Evolutionary conservation across 2,329 filamentous ascomycete species (phyloP).

Genomic region (Coniosporium uncinatum): DNA sequence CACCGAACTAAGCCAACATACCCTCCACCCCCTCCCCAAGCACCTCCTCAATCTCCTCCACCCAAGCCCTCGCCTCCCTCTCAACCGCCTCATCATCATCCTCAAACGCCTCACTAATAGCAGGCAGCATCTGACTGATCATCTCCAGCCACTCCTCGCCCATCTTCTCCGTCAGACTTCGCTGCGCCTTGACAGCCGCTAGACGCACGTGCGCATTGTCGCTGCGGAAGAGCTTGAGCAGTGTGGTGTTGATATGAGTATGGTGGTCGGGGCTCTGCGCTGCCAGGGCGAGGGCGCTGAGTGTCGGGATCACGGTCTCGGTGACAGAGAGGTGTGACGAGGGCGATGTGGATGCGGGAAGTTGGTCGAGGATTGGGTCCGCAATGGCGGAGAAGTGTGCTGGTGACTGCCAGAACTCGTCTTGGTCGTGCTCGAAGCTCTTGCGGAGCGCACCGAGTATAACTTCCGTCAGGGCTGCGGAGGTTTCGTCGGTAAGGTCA

Average conservation of each 20-base stretch:
- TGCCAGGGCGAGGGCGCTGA: slow-evolving; percentile 72
- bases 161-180: slow-evolving; percentile 70
- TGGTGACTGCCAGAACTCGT: slow-evolving; percentile 93
- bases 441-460: slow-evolving; percentile 67
- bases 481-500: slow-evolving; percentile 31
- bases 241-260: slow-evolving; percentile 75
- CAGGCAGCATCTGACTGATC: slow-evolving; percentile 92
- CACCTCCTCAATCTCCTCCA: slow-evolving; percentile 82
- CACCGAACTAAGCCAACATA: background rate
- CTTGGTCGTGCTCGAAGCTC: slow-evolving; percentile 85
- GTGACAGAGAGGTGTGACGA: slow-evolving; percentile 27
- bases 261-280: slow-evolving; percentile 86
- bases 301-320: slow-evolving; percentile 10
- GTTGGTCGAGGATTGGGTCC: slow-evolving; percentile 61
- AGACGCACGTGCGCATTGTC: slow-evolving; percentile 68
- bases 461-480: slow-evolving; percentile 60
- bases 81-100: slow-evolving; percentile 96
- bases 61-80: slow-evolving; percentile 84
- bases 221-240: slow-evolving; percentile 75
- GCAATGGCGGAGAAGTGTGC: slow-evolving; percentile 76
- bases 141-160: slow-evolving; percentile 93
- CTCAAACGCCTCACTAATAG: slow-evolving; percentile 93
- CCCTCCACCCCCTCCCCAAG: slow-evolving; percentile 81
- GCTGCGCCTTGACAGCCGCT: slow-evolving; percentile 77
- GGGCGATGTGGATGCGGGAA: slow-evolving; percentile 19